Evolutionary conservation across 257 asterid genomes (phyloP).

Genomic region (Nicotiana obtusifolia): DNA sequence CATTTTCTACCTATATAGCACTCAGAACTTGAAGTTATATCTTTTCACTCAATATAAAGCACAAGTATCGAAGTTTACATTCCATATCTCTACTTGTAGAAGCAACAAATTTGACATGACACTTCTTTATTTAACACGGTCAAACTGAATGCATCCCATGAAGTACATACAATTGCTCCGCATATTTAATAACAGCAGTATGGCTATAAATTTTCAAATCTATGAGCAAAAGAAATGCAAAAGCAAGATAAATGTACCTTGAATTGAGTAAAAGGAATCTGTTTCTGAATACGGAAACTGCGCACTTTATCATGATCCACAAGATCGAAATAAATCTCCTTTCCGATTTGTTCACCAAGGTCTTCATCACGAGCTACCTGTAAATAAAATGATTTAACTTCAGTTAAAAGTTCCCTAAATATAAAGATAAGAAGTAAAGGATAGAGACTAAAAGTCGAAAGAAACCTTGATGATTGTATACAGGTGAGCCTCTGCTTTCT

Average conservation of each 20-base stretch:
- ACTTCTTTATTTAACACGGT: not conserved
- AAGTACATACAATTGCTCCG: not conserved
- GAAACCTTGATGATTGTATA: constrained; percentile 75
- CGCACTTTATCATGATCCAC: constrained; percentile 89
- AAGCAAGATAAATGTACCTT: constrained; percentile 45
- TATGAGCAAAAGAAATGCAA: not conserved
- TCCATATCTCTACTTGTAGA: not conserved
- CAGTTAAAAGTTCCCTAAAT: not conserved
- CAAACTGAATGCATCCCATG: not conserved
- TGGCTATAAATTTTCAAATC: not conserved
- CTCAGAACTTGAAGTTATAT: not conserved
- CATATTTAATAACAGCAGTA: not conserved
- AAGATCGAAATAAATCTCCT: constrained; percentile 75
- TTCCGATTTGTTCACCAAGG: constrained; percentile 67
- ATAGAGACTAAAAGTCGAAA: constrained; percentile 3
- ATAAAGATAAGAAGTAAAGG: constrained; percentile 5
- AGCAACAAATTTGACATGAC: not conserved
- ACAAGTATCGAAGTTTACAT: not conserved
- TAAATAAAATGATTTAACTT: constrained; percentile 2
- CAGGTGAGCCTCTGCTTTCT: constrained; percentile 80
- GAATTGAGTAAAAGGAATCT: constrained; percentile 50
- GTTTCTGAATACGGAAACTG: constrained; percentile 74
- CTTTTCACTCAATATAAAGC: not conserved
- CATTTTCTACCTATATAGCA: not conserved
- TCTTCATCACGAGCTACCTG: constrained; percentile 87